phyloP scores from a whole-genome alignment of 2,329 filamentous ascomycete genomes.

The Fonsecaea pedrosoi region DNA sequence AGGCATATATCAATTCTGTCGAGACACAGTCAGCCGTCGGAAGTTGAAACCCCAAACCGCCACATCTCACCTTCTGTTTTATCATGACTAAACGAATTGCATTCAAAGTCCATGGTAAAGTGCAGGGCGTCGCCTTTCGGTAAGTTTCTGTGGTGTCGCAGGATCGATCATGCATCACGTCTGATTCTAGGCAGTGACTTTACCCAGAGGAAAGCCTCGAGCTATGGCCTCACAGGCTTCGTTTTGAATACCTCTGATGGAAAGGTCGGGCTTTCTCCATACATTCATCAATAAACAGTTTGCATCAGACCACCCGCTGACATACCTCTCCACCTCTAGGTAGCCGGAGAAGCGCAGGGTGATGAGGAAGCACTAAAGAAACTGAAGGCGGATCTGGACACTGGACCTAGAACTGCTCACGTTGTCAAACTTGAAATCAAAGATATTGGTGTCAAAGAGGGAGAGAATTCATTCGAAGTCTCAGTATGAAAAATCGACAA shows the following conservation, averaged over 20 bases:
- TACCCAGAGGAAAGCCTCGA: constrained; percentile 52
- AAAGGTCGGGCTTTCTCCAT: constrained; percentile 44
- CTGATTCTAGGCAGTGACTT: constrained; percentile 45
- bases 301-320: constrained; percentile 18
- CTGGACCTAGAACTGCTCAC: constrained; percentile 73
- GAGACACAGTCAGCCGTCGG: neutral
- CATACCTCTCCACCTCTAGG: constrained; percentile 58
- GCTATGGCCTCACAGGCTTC: constrained; percentile 56
- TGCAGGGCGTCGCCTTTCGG: constrained; percentile 41
- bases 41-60: neutral
- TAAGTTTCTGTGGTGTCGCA: constrained; percentile 18
- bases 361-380: constrained; percentile 67
- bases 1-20: neutral
- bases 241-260: constrained; percentile 57
- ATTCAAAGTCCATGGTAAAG: constrained; percentile 38
- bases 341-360: constrained; percentile 89
- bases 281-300: neutral
- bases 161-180: neutral
- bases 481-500: constrained; percentile 1
- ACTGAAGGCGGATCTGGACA: constrained; percentile 76
- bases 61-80: neutral
- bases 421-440: constrained; percentile 77
- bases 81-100: constrained; percentile 38
- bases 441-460: constrained; percentile 68
- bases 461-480: constrained; percentile 56